Percentiles rank a stretch among this genome's conserved stretches.
phyloP scores from a whole-genome alignment of 1,139 yeast species.

The Suhomyces taliae region DNA sequence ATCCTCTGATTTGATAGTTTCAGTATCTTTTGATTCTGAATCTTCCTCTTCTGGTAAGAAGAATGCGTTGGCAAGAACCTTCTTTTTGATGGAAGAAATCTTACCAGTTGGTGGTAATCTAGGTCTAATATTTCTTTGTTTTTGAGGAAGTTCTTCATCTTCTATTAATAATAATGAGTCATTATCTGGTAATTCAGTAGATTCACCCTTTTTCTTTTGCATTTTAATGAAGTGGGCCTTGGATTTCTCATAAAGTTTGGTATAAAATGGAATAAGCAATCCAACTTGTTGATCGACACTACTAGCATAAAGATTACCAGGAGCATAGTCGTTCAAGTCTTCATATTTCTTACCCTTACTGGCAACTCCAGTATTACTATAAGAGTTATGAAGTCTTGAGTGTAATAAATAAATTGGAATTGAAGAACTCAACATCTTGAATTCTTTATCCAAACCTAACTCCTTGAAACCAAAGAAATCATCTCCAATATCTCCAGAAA shows the following conservation, averaged over 20 bases:
- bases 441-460: slow-evolving; percentile 89
- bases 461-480: slow-evolving; percentile 97
- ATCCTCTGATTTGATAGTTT: not conserved
- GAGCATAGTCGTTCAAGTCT: slow-evolving; percentile 57
- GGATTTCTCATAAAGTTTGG: slow-evolving; percentile 52
- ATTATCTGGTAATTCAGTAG: slow-evolving; percentile 43
- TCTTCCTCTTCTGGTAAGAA: slow-evolving; percentile 26
- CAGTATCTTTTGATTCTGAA: not conserved
- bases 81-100: slow-evolving; percentile 69
- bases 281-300: slow-evolving; percentile 58
- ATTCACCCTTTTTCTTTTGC: slow-evolving; percentile 55
- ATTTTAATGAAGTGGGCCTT: slow-evolving; percentile 47
- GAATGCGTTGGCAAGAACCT: slow-evolving; percentile 52
- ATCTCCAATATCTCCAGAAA: slow-evolving; percentile 87
- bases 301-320: slow-evolving; percentile 48
- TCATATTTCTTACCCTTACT: slow-evolving; percentile 56
- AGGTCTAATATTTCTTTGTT: slow-evolving; percentile 76
- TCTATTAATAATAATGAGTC: slow-evolving; percentile 56
- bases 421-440: slow-evolving; percentile 79
- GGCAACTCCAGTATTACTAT: slow-evolving; percentile 39
- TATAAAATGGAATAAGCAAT: slow-evolving; percentile 59
- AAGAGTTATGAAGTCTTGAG: slow-evolving; percentile 65
- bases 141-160: slow-evolving; percentile 80
- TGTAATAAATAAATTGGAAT: slow-evolving; percentile 90
- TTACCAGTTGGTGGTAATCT: slow-evolving; percentile 94